Evolutionary conservation across 129 eudicot genomes (phyloP), one percentile per base, ranked within the genome.

Genomic region (Flaveria sonorensis): DNA sequence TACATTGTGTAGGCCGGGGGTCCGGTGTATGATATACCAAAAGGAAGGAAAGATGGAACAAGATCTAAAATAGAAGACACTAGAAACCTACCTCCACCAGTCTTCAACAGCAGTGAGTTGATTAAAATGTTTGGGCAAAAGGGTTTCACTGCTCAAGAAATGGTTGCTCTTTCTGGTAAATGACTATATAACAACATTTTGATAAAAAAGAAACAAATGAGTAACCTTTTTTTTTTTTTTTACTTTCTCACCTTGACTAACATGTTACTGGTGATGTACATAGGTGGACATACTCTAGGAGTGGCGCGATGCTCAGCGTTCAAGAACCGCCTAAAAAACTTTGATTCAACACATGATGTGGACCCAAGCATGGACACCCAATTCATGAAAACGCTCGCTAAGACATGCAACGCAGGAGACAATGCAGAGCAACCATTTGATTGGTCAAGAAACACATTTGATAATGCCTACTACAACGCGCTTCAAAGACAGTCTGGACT

Each of bases 101-200:
- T 82, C 43, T 60, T 95, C 18, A 95, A 95, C 73, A 76, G 82
- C 46, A 81, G 91, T 13, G 83, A 86, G 77, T 92, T 95, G 69
- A 85, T 89, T 32, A 74, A 36, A 10, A 74, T 88, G 89, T 95
- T 95, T 85, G 89, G 87, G 7, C 88, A 86, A 67, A 93, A 83
- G 73, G 99, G 99, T 71, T 95, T 95, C 62, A 84, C 84, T 40
- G 71, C 88, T 70, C 96, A 84, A 85, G 97, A 95, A 45, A 86
- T 92, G 96, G 99, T 95, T 14, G 99, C 96, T 74, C 85, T 95
- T 53, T 95, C 99, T 4, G 99, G 99, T 95, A 88, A 67, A 53
- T 1, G 13, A 42, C 1, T 45, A 45, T 2, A 45, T 45, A 8
- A 45, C 13, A 45, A 8, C 13, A 45, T 45, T 45, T 8, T 45